Evolutionary conservation across 2,329 filamentous ascomycete species (phyloP), one percentile per base, ranked within the genome.

Genomic region (Fusarium papillatum): DNA sequence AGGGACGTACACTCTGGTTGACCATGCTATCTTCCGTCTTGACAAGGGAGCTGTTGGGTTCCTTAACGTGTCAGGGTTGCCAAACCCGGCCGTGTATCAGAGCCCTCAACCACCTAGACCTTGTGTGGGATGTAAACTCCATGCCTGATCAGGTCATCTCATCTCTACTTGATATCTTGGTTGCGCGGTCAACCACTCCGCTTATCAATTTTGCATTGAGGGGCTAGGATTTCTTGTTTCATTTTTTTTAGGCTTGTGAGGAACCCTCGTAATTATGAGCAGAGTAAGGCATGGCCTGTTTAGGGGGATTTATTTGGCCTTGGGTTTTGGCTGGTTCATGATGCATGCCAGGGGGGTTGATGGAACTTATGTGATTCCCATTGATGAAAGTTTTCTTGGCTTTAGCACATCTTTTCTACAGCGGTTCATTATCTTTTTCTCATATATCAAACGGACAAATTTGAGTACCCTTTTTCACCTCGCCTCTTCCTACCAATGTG

Each of bases 41-140:
- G 69, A 74, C 9, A 74, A 74, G 24, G 69, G 71, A 2, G 71
- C 69, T 22, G 71, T 74, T n/a, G 62, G 62, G 10, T 64, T 53
- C 17, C 43, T 64, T 7, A 64, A 64, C 7, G 62, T 64, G 5
- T 64, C 62, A 34, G 62, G 62, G 16, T 17, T 17, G 17, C 43
- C 46, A 24, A 64, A 64, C 9, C 62, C 62, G 13, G 43, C 16
- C 22, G 62, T 64, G 4, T 64, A 64, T 16, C 62, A 64, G 31
- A 64, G 62, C 17, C 34, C 62, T 13, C 62, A 64, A 46, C 62
- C 61, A 2, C 62, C 62, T 4, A 64, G 62, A 5, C 62, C 62
- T 6, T 53, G 43, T n/a, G 62, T 64, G 62, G 62, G 62, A 17
- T 53, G 62, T 16, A 53, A 50, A 4, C 17, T 64, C 5, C 62